Base-by-base conservation (phyloP, 192 early-diverging fungal genomes). In the Backusella luteola region DNA sequence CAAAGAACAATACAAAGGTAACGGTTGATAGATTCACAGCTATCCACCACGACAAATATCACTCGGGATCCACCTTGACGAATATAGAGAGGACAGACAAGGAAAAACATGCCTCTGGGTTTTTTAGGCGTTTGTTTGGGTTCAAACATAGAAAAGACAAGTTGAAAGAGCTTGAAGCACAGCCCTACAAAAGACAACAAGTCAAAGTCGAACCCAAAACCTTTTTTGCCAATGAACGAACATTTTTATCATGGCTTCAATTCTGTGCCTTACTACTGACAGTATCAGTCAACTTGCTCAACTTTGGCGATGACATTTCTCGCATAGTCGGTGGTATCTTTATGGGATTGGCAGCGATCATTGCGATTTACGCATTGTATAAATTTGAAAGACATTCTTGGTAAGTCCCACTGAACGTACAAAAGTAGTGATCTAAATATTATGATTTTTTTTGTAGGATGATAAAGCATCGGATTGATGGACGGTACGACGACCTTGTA, bases 151-250 rank as follows among this genome's bases (percentile, higher is more conserved):
- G 5, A 4, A 3, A n/a, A 38, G 34, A 35, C 17, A 9, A 23
- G 5, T n/a, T 69, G 35, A 35, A 35, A 34, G 32, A 21, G 34
- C 34, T 38, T 69, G 67, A 38, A 23, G 21, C 32, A 34, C 19
- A n/a, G 1, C 15, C 19, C 1, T 34, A n/a, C 8, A 34, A 35
- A 34, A 49, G 4, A 8, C 82, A 72, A n/a, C 84, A 88, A 21
- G 82, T 93, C 39, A 85, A 90, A 41, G 89, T 94, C 11, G 95
- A 96, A 77, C 93, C 95, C 23, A 96, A 96, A 85, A 90, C 93
- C 12, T 95, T 89, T 73, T 92, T 96, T 80, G 94, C 94, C 36
- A 95, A 96, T 73, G 95, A 96, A 79, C 86, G 95, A 19, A 95
- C 94, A 1, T 96, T 96, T 81, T 81, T 96, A 29, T 84, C 87